These are phyloP conservation scores for Fragilariopsis cylindrus DNA, from an alignment of 108 stramenopile species.

Conservation along the genomic window DNA sequence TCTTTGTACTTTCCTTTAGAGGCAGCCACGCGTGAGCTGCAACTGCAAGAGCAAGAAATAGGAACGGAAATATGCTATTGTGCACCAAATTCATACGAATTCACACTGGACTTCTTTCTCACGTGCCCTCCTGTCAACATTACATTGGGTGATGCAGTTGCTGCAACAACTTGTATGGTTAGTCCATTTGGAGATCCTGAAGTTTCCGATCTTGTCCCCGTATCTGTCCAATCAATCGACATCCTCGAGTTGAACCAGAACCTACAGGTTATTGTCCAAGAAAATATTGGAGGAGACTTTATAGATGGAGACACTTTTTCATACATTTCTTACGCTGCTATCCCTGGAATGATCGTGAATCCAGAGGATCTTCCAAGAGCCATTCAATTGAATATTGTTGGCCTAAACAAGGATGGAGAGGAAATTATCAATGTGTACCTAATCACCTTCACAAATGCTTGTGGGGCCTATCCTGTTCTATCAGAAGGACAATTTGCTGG, in stretches of 20 bases:
- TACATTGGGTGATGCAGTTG: constrained; percentile 35
- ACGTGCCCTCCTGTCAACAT: constrained; percentile 41
- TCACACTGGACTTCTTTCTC: constrained; percentile 36
- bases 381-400: constrained; percentile 44
- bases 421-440: constrained; percentile 33
- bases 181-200: constrained; percentile 29
- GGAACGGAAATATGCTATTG: constrained; percentile 40
- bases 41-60: constrained; percentile 30
- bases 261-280: constrained; percentile 29
- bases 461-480: constrained; percentile 40
- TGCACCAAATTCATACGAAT: constrained; percentile 43
- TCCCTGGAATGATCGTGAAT: constrained; percentile 34
- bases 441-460: constrained; percentile 37
- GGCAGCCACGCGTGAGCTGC: neutral
- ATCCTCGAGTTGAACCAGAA: constrained; percentile 45
- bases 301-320: constrained; percentile 39
- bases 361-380: constrained; percentile 35
- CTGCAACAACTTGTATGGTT: constrained; percentile 38
- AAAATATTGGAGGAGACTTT: constrained; percentile 32
- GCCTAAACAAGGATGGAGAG: constrained; percentile 30
- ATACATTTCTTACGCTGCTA: constrained; percentile 33
- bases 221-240: constrained; percentile 36
- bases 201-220: constrained; percentile 43
- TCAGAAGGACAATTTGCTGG: constrained; percentile 37
- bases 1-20: neutral